phyloP scores from a whole-genome alignment of 257 asterid genomes.

The Primulina eburnea region DNA sequence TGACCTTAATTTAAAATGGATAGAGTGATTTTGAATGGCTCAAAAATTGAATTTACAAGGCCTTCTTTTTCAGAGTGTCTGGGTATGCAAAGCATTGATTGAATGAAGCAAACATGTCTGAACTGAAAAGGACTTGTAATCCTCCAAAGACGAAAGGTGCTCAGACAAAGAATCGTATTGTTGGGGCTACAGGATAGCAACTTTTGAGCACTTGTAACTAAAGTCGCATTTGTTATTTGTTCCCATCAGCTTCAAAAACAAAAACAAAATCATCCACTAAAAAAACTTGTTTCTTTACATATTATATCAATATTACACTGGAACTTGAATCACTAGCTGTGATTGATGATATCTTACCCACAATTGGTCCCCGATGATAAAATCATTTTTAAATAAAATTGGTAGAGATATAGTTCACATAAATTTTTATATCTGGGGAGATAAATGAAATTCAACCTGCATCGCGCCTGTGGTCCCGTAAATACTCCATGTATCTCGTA shows the following conservation, averaged over 20 bases:
- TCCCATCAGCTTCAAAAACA: background rate
- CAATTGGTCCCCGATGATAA: background rate
- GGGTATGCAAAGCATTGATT: background rate
- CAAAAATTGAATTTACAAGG: background rate
- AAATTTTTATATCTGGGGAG: background rate
- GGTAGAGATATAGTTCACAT: background rate
- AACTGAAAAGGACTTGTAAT: background rate
- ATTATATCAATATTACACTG: too few relatives aligned
- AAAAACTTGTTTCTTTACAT: too few relatives aligned
- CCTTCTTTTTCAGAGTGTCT: background rate
- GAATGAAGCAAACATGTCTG: background rate
- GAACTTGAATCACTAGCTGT: background rate
- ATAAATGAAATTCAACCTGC: background rate
- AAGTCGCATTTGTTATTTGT: background rate
- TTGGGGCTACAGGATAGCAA: background rate
- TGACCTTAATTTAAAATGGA: background rate
- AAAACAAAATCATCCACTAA: too few relatives aligned
- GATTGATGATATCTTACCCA: background rate
- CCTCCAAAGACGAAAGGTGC: background rate
- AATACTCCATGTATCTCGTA: background rate
- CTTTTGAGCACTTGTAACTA: background rate
- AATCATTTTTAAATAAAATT: too few relatives aligned
- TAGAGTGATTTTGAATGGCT: background rate
- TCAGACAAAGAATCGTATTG: background rate
- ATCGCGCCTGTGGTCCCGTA: background rate